Base-by-base conservation (phyloP, 2,329 filamentous ascomycete species). In the Bipolaris gigantea region DNA sequence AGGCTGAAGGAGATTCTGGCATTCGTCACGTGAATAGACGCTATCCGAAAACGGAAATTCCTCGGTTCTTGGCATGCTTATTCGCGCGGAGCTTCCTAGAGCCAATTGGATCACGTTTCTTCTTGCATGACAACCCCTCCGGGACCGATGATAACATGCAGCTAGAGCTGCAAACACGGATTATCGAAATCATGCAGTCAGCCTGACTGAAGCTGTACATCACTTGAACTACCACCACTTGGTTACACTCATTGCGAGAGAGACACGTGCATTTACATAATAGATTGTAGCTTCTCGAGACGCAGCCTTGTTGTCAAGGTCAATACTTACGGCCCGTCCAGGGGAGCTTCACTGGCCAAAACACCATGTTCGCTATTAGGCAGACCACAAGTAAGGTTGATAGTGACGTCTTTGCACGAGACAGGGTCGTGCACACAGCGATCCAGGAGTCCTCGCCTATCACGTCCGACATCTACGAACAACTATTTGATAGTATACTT, bases 401-500 rank as follows among this genome's bases (percentile, higher is more conserved):
- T 36, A 16, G 34, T 16, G 34, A 36, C n/a, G 34, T 19, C 34
- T 36, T 36, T 18, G 34, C 34, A 19, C 34, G 34, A 36, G 34
- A 36, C 34, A 36, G 18, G 34, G 34, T 36, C 34, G 34, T 36
- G 18, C 34, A 36, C 34, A n/a, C n/a, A 36, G 34, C 34, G 8
- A 36, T 36, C 16, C 34, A 36, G 19, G 34, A 36, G 34, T 36
- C 34, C 10, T 36, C 7, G 3, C 34, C 34, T 36, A 36, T 36
- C 34, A 39, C 55, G 5, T 48, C 53, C 5, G 60, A 66, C 38
- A 58, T 63, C 8, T 60, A 50, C 38, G 16, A n/a, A 16, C 15
- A 13, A 18, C 27, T 62, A 3, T 64, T 64, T 44, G 56, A 57
- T 41, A 55, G 47, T 32, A 54, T 62, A 19, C 54, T 60, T 40